Evolutionary conservation across 768 basidiomycete species (phyloP).

Genomic region (Trametes gibbosa): DNA sequence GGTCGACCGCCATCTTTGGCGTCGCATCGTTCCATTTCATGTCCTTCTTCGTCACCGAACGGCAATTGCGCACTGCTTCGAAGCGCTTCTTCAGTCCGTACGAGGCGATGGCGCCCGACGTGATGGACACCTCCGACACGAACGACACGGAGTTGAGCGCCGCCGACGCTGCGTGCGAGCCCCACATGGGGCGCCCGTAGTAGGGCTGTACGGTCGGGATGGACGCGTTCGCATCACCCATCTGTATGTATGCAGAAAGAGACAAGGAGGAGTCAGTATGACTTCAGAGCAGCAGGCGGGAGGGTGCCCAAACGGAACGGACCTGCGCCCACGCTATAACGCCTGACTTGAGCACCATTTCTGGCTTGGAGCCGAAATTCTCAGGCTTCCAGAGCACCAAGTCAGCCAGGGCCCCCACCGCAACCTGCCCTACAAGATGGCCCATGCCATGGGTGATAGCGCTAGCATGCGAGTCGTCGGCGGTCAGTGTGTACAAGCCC

Average conservation of each 20-base stretch:
- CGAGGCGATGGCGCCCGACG: slow-evolving; percentile 51
- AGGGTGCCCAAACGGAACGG: slow-evolving; percentile 21
- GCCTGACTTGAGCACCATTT: slow-evolving; percentile 94
- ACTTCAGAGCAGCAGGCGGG: background rate
- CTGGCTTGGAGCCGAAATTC: slow-evolving; percentile 89
- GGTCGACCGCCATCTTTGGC: slow-evolving; percentile 86
- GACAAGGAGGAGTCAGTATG: slow-evolving; percentile 3
- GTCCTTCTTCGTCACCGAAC: slow-evolving; percentile 74
- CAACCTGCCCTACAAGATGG: slow-evolving; percentile 81
- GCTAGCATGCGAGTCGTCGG: slow-evolving; percentile 36
- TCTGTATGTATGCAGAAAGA: slow-evolving; percentile 40
- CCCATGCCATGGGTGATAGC: slow-evolving; percentile 94
- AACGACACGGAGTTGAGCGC: slow-evolving; percentile 84
- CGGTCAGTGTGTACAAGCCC: background rate
- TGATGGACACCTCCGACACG: slow-evolving; percentile 74
- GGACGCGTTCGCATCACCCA: slow-evolving; percentile 96
- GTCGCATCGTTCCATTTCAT: slow-evolving; percentile 91
- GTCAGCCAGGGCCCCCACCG: slow-evolving; percentile 83
- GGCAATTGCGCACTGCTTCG: slow-evolving; percentile 75
- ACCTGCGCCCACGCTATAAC: slow-evolving; percentile 91
- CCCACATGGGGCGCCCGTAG: slow-evolving; percentile 93
- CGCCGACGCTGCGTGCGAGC: slow-evolving; percentile 69
- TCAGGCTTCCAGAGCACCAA: slow-evolving; percentile 95
- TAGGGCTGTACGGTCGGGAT: slow-evolving; percentile 95
- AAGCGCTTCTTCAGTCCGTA: slow-evolving; percentile 72